Base-by-base conservation (phyloP, 2,329 filamentous ascomycete genomes). In the Arthrocladium fulminans region DNA sequence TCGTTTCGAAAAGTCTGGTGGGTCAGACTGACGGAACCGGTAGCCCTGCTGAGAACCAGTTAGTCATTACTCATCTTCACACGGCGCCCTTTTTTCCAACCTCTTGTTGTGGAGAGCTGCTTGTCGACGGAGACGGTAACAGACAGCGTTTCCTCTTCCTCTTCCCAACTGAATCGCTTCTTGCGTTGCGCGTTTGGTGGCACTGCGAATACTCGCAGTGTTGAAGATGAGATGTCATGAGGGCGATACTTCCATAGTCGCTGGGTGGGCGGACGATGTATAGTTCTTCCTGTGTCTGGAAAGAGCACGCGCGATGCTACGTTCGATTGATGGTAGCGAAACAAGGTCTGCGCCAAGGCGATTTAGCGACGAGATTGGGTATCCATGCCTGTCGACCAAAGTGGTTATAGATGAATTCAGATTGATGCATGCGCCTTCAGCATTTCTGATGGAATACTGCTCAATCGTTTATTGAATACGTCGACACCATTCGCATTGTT, bases 81-180 rank as follows among this genome's bases (percentile, higher is more conserved):
- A 19, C 20, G 41, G 30, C 20, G 9, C 24, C 15, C n/a, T 13
- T 30, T 8, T 44, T 32, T 35, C 27, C 41, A 32, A 44, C 41
- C 41, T 44, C 24, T 44, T 20, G 41, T 44, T 44, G 24, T 44
- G 41, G 5, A 44, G 41, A 30, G 41, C 41, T 44, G 40, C 40
- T 43, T 43, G 25, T 43, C 19, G 40, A 43, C 25, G 40, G 40
- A 20, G 40, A 43, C 19, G 40, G 40, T 8, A 30, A 23, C 25
- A 43, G 40, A 43, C 40, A 17, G 20, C 40, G 25, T 43, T 30
- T 30, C 40, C 29, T 43, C 32, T 35, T 35, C 4, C 37, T 40
- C 37, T 19, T 40, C 37, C 19, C 37, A 40, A 22, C 45, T 19
- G 37, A 40, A 19, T 40, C 37, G 37, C 37, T 40, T 40, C 37